A percentile compares a stretch with the other conserved stretches of the same genome.
phyloP scores from a whole-genome alignment of 805 yeast species.

The Candida anglica region DNA sequence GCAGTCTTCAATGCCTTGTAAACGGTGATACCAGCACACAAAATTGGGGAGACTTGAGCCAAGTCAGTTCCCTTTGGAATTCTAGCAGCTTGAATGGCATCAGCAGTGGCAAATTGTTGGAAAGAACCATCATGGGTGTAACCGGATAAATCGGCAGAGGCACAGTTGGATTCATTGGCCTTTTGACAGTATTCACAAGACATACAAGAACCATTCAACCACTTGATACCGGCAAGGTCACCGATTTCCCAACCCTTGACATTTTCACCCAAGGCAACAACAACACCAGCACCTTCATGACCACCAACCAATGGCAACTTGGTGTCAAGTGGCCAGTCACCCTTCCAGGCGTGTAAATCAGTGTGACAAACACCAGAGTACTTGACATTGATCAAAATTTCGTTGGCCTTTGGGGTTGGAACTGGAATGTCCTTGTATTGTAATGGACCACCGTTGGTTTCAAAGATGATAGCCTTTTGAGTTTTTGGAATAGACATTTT shows the following conservation, averaged over 20 bases:
- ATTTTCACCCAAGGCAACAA: constrained; percentile 38
- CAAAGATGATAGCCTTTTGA: constrained; percentile 42
- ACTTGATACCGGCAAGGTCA: constrained; percentile 41
- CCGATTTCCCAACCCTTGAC: constrained; percentile 42
- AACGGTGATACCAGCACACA: constrained; percentile 67
- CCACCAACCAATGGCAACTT: constrained; percentile 46
- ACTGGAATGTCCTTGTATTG: constrained; percentile 40
- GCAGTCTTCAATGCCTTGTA: constrained; percentile 67
- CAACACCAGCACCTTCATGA: constrained; percentile 48
- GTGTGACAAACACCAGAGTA: constrained; percentile 47
- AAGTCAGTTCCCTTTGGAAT: constrained; percentile 54
- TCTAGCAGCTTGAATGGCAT: constrained; percentile 59
- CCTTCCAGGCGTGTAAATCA: constrained; percentile 46
- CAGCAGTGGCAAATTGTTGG: constrained; percentile 66
- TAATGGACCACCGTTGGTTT: constrained; percentile 40
- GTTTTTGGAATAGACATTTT: constrained; percentile 33
- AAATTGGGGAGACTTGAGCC: constrained; percentile 56
- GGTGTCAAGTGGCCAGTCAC: constrained; percentile 44
- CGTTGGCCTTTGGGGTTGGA: constrained; percentile 37
- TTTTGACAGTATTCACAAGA: constrained; percentile 39
- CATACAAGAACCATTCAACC: constrained; percentile 45
- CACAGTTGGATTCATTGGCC: constrained; percentile 51
- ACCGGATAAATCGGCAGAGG: constrained; percentile 66
- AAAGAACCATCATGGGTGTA: constrained; percentile 71
- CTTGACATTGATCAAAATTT: constrained; percentile 39